Conservation (phyloP, 257 asterid species). For the Capsicum pubescens region DNA sequence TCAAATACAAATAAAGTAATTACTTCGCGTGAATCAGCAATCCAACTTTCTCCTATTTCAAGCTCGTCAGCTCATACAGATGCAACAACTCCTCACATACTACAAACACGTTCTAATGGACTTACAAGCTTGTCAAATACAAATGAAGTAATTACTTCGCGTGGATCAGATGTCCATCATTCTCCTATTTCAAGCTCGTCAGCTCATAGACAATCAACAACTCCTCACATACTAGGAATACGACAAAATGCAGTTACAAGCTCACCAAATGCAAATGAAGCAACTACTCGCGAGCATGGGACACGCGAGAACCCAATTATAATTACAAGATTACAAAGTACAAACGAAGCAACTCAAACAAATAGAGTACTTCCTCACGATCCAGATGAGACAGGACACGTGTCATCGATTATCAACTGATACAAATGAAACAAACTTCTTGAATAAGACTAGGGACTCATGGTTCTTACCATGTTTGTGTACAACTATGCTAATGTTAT, state of each 20-base stretch:
- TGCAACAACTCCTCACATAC: background rate
- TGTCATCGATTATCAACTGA: background rate
- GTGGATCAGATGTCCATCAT: background rate
- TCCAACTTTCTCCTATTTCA: background rate
- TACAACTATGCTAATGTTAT: background rate
- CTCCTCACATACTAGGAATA: background rate
- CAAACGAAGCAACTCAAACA: background rate
- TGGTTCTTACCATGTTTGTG: background rate
- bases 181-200: background rate
- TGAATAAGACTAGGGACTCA: background rate
- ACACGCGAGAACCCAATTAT: background rate
- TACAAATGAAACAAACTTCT: background rate
- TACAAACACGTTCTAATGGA: background rate
- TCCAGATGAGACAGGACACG: background rate
- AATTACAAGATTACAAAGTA: background rate
- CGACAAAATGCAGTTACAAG: background rate
- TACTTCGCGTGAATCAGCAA: background rate
- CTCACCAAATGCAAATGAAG: background rate
- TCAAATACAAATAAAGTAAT: background rate
- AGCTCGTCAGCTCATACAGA: background rate
- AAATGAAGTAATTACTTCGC: background rate
- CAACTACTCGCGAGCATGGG: background rate
- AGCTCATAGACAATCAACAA: background rate
- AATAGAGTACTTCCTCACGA: background rate
- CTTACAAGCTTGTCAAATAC: background rate